These are phyloP conservation scores for Penicillium sclerotiorum DNA, from an alignment of 2,329 filamentous ascomycete species.

Conservation along the genomic window DNA sequence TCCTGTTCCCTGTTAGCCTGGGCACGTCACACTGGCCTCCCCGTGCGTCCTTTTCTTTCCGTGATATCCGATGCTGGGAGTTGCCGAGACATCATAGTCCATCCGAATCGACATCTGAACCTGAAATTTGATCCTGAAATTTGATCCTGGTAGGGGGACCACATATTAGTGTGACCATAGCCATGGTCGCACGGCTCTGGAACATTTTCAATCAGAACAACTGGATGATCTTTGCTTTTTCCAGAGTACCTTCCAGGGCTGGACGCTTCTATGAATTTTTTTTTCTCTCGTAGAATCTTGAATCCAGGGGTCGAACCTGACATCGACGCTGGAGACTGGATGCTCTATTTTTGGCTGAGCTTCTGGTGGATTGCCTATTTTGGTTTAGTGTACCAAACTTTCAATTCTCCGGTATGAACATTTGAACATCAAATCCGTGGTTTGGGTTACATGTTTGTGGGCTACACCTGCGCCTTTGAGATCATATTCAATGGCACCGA, in stretches of 20 bases:
- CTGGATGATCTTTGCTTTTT: too few species aligned
- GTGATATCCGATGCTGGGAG: conserved; percentile 10
- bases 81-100: conserved; percentile 5
- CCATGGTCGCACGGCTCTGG: too few species aligned
- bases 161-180: conserved; percentile 2
- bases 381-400: conserved; percentile 1
- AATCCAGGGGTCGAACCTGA: conserved; percentile 1
- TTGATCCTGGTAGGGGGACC: background rate
- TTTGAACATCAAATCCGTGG: too few species aligned
- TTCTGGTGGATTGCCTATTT: conserved; percentile 10
- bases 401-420: background rate
- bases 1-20: conserved; percentile 12
- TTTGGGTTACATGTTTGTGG: background rate
- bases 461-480: too few species aligned
- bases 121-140: too few species aligned
- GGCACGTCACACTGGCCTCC: conserved; percentile 17
- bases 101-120: too few species aligned
- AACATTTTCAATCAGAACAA: too few species aligned
- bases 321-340: background rate
- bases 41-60: conserved; percentile 14
- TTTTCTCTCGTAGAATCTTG: background rate
- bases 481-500: too few species aligned
- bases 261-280: background rate
- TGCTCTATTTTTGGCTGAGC: conserved; percentile 5
- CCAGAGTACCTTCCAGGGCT: background rate